These are phyloP conservation scores for Daucus carota DNA, from an alignment of 129 eudicot genomes.

Conservation along the genomic window DH1_v3.0 NC_030387.2:19139001-19139500, in stretches of 20 bases:
- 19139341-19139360: conserved; percentile 75
- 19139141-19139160: neutral
- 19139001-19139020: neutral
- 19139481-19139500: neutral
- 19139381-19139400: conserved; percentile 86
- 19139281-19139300: neutral
- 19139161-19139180: neutral
- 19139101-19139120: too few relatives aligned
- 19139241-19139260: neutral
- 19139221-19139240: neutral
- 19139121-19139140: too few relatives aligned
- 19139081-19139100: neutral
- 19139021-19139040: neutral
- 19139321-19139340: conserved; percentile 6
- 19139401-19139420: conserved; percentile 59
- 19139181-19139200: neutral
- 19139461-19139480: conserved; percentile 67
- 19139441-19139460: conserved; percentile 63
- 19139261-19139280: neutral
- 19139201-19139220: neutral
- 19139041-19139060: neutral
- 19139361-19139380: conserved; percentile 95
- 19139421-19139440: conserved; percentile 79
- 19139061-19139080: too few relatives aligned
- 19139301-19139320: neutral